phyloP scores from a whole-genome alignment of 805 yeast genomes.

The Nakazawaea siamensis region DNA sequence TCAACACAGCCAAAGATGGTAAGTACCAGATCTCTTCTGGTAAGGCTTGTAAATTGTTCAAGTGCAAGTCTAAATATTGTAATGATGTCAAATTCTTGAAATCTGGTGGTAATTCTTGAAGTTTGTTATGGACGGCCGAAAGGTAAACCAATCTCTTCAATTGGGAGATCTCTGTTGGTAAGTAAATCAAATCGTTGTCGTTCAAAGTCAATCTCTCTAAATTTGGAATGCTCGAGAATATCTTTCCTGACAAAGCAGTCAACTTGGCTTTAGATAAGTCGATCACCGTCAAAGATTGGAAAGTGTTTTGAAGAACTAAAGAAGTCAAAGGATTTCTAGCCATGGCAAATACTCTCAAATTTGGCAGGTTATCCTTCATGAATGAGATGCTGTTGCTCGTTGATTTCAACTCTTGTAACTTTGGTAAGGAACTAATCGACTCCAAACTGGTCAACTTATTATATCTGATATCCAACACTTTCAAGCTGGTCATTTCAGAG shows the following conservation, averaged over 20 bases:
- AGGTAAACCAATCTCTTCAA: constrained; percentile 55
- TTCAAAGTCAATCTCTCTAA: constrained; percentile 71
- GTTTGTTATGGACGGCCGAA: constrained; percentile 66
- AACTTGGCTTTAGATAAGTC: constrained; percentile 79
- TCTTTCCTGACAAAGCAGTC: constrained; percentile 58
- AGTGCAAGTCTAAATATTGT: constrained; percentile 68
- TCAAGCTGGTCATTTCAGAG: constrained; percentile 43
- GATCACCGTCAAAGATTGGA: constrained; percentile 57
- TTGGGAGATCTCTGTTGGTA: constrained; percentile 62
- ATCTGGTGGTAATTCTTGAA: constrained; percentile 60
- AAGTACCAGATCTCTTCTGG: constrained; percentile 64
- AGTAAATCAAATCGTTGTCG: constrained; percentile 68
- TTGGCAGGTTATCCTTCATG: constrained; percentile 54
- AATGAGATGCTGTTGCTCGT: constrained; percentile 71
- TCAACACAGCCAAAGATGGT: constrained; percentile 46
- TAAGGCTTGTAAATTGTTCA: constrained; percentile 67
- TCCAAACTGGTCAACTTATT: constrained; percentile 52
- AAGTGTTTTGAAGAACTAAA: constrained; percentile 42
- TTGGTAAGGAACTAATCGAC: constrained; percentile 46
- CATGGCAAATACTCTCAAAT: constrained; percentile 59
- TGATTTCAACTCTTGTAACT: constrained; percentile 62
- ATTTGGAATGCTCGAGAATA: constrained; percentile 52
- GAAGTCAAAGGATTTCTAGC: constrained; percentile 82
- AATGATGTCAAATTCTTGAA: constrained; percentile 54
- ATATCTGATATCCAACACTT: constrained; percentile 70